phyloP scores from a whole-genome alignment of 306 rosid species.

The Aeschynomene evenia region DNA sequence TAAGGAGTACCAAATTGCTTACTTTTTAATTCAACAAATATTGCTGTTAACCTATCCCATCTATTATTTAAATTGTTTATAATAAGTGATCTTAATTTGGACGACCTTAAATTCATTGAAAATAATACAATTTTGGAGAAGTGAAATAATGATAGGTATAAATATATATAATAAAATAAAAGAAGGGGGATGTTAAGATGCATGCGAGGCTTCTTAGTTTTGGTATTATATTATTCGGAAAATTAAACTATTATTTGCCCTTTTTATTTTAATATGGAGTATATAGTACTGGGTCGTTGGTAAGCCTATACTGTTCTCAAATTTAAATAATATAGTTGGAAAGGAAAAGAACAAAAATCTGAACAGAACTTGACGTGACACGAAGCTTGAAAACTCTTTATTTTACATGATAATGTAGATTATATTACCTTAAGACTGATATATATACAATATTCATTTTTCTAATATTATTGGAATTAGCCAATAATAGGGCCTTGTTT shows the following conservation, averaged over 20 bases:
- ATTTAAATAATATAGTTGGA: not conserved
- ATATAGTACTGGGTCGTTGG: not conserved
- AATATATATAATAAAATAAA: too few relatives aligned
- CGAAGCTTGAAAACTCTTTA: constrained; percentile 17
- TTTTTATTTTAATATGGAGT: not conserved
- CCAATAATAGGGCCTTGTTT: too few relatives aligned
- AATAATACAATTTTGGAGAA: not conserved
- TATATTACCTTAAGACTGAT: not conserved
- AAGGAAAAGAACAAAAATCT: not conserved
- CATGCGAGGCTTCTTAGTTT: too few relatives aligned
- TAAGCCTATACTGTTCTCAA: not conserved
- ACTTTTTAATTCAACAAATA: too few relatives aligned
- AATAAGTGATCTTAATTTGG: too few relatives aligned
- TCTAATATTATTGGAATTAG: not conserved
- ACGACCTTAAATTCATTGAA: not conserved
- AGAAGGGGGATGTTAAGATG: not conserved
- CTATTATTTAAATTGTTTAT: too few relatives aligned
- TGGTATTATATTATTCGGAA: not conserved
- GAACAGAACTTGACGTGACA: constrained; percentile 34
- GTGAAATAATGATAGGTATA: not conserved
- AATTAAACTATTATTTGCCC: not conserved
- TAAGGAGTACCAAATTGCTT: too few relatives aligned
- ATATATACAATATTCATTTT: not conserved
- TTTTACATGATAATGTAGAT: not conserved
- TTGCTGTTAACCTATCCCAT: too few relatives aligned